Base-by-base conservation (phyloP, 2,329 filamentous ascomycete species). In the Shiraia sp. region DNA sequence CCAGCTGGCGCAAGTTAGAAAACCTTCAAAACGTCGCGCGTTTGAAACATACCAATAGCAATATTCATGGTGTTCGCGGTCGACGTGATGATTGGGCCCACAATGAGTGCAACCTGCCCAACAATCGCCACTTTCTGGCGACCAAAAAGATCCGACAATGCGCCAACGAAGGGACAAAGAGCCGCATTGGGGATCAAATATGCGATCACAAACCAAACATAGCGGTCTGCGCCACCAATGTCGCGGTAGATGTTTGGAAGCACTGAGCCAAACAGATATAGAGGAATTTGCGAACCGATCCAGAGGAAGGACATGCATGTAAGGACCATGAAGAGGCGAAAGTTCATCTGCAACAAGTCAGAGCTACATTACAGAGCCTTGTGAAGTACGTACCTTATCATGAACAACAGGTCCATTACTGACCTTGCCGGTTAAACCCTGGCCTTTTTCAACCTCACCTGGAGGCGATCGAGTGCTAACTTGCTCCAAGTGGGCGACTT, bases 131-230 rank as follows among this genome's bases (percentile, higher is more conserved):
- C 61, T 22, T 68, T 47, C 32, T 59, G 62, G 12, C 59, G 36
- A 46, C 72, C 64, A 12, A 56, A 64, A 6, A 66, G 39, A 45
- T 68, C 63, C 12, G 65, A 66, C 6, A 69, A 40, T 0, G 65
- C 56, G 9, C 85, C 85, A 2, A 88, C 84, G 53, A 88, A 83
- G 8, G 80, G 80, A 44, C 79, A 81, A 2, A 83, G 68, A 3
- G 76, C 77, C 2, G 79, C 79, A 33, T 78, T 74, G 2, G 78
- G 73, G n/a, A 83, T 74, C 6, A 83, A 68, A 49, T 82, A 78
- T 12, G 64, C 72, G 17, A 75, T 63, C 9, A 69, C 41, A 31
- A 68, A 65, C 83, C 81, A 84, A n/a, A 81, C 72, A 76, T 79
- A 84, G 47, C 77, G 70, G 55, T 82, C 79, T 4, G 74, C 68